Evolutionary conservation across 2,329 filamentous ascomycete genomes (phyloP).

Genomic region (Calcarisporium arbuscula): DNA sequence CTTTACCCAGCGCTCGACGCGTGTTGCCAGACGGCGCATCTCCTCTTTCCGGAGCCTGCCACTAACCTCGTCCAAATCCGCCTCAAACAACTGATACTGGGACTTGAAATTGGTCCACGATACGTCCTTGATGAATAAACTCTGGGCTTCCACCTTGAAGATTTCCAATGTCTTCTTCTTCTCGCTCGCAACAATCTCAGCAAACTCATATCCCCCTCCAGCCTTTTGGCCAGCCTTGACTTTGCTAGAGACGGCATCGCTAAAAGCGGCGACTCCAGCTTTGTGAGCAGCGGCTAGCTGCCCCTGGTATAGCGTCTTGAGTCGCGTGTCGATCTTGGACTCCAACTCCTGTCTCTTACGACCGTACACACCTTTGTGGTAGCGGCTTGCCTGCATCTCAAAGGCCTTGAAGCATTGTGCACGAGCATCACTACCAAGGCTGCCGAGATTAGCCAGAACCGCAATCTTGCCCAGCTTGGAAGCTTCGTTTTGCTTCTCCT

Average conservation of each 20-base stretch:
- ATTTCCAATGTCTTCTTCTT: conserved; percentile 68
- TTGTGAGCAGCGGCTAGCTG: conserved; percentile 88
- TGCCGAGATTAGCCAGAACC: conserved; percentile 70
- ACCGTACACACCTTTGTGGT: conserved; percentile 92
- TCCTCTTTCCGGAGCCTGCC: conserved; percentile 83
- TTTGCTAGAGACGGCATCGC: conserved; percentile 74
- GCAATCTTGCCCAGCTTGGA: conserved; percentile 64
- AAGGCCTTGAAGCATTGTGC: conserved; percentile 74
- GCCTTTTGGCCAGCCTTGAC: conserved; percentile 93
- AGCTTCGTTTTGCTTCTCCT: conserved; percentile 76
- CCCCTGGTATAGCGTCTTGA: conserved; percentile 83
- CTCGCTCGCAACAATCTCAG: conserved; percentile 81
- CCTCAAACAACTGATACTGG: conserved; percentile 73
- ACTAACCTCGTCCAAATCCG: conserved; percentile 87
- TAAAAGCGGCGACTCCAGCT: conserved; percentile 75
- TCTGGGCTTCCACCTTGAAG: conserved; percentile 71
- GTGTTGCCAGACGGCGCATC: conserved; percentile 84
- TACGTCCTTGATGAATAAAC: conserved; percentile 70
- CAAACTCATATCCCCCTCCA: conserved; percentile 86
- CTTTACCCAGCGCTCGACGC: conserved; percentile 90
- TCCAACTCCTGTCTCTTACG: conserved; percentile 82
- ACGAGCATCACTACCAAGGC: conserved; percentile 65
- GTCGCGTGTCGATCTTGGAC: conserved; percentile 75
- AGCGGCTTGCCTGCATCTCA: conserved; percentile 82
- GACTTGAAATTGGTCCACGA: conserved; percentile 83